Evolutionary conservation across 2,329 filamentous ascomycete species (phyloP), one percentile per base, ranked within the genome.

Genomic region (Sporothrix euskadiensis): DNA sequence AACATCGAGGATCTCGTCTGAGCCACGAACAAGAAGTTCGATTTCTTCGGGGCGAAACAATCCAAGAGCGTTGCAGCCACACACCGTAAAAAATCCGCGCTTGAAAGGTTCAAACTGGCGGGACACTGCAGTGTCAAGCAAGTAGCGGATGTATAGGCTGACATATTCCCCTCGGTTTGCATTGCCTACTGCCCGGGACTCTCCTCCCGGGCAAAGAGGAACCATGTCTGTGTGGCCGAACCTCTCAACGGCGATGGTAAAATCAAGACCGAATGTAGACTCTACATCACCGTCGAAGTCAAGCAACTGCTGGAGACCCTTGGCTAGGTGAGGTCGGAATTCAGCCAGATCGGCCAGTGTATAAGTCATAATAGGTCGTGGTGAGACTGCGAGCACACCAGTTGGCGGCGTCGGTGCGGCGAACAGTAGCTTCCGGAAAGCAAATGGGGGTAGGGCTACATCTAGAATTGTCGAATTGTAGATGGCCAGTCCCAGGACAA

Each of bases 391-490:
- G 2, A 49, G 32, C 22, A 85, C 84, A 9, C 86, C 86, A 30
- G 84, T 83, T 19, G 85, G 84, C 12, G 88, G 85, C 1, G 86
- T 82, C n/a, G 93, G 92, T 1, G 91, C 91, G 9, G 93, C 89
- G 3, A 92, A 90, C 56, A 97, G 85, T 26, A 98, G 86, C 80
- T 97, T 97, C 76, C 93, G 90, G 80, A 97, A 98, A 0, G 92
- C 91, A 80, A 97, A 97, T 0, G 94, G 92, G 0, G 94, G 94
- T 26, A 98, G 86, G 1, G 93, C 92, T 68, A 97, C 88, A 79
- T 97, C 94, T 22, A 98, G 85, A 77, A 97, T 97, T 0, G 93
- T 97, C 2, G 93, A 97, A 81, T 98, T 97, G 83, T 97, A 97
- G 75, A 98, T 97, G 16, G 94, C 94, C 74, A 98, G 85, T 0